These are phyloP conservation scores for Fusarium xylarioides DNA, from an alignment of 2,329 filamentous ascomycete genomes.

Conservation along the genomic window DNA sequence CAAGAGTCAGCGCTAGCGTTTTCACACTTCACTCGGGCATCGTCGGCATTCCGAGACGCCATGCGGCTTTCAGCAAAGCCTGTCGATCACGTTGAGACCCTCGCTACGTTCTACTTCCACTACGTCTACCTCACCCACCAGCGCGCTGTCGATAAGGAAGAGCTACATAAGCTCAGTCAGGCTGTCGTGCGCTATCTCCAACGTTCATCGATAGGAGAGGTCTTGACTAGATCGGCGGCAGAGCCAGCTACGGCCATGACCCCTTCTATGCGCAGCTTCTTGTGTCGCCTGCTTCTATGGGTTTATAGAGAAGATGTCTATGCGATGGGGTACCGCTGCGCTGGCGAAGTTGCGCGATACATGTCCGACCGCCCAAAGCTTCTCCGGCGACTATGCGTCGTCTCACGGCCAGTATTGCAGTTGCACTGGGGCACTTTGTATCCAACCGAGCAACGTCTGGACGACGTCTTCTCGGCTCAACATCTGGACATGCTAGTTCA, in stretches of 20 bases:
- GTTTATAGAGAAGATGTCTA: background rate
- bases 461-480: background rate
- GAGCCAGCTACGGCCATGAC: rapidly evolving
- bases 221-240: background rate
- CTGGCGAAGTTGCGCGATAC: background rate
- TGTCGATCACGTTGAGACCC: background rate
- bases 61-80: background rate
- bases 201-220: background rate
- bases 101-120: background rate
- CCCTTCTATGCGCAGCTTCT: background rate
- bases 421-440: background rate
- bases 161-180: background rate
- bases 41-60: background rate
- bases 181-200: background rate
- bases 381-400: background rate
- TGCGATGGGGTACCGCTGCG: background rate
- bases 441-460: background rate
- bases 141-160: background rate
- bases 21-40: background rate
- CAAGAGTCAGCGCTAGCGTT: background rate
- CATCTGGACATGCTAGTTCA: background rate
- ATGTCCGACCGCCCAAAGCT: background rate
- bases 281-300: background rate
- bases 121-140: background rate
- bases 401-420: background rate